Conservation (phyloP, 208 protist species). For the Acanthamoeba rhysodes region DNA sequence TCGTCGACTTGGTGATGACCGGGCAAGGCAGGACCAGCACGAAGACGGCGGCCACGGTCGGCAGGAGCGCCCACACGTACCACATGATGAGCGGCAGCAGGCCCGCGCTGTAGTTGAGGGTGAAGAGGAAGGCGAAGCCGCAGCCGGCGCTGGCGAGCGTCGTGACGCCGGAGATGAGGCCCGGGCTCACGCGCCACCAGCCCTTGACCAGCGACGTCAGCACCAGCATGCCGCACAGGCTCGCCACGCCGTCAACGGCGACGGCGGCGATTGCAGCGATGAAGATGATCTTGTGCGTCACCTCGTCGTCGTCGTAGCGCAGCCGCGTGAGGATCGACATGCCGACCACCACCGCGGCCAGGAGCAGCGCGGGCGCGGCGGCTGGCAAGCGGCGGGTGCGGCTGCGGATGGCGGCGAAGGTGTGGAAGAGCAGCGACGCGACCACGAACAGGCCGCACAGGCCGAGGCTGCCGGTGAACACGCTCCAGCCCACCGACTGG, state of each 20-base stretch:
- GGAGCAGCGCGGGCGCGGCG: neutral
- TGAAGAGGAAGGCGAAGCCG: conserved; percentile 61
- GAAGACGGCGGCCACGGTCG: neutral
- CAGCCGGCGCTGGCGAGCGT: neutral
- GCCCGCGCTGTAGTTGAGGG: neutral
- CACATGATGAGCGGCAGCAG: neutral
- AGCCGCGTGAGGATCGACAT: conserved; percentile 41
- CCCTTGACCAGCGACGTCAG: conserved; percentile 11
- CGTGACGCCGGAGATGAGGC: conserved; percentile 7
- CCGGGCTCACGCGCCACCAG: conserved; percentile 53
- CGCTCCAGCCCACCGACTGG: neutral
- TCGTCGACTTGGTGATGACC: neutral
- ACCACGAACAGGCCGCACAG: neutral
- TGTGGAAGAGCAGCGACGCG: conserved; percentile 20
- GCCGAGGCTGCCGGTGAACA: conserved; percentile 26
- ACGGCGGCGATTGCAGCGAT: neutral
- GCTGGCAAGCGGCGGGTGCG: neutral
- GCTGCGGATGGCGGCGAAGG: conserved; percentile 2
- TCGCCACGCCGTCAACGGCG: neutral
- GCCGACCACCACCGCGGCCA: neutral
- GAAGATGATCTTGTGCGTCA: neutral
- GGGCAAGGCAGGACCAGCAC: conserved; percentile 4
- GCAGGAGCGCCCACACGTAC: neutral
- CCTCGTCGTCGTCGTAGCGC: neutral
- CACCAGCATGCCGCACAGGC: conserved; percentile 10